Evolutionary conservation across 306 rosid species (phyloP).

Genomic region (Acmispon strigosus): DNA sequence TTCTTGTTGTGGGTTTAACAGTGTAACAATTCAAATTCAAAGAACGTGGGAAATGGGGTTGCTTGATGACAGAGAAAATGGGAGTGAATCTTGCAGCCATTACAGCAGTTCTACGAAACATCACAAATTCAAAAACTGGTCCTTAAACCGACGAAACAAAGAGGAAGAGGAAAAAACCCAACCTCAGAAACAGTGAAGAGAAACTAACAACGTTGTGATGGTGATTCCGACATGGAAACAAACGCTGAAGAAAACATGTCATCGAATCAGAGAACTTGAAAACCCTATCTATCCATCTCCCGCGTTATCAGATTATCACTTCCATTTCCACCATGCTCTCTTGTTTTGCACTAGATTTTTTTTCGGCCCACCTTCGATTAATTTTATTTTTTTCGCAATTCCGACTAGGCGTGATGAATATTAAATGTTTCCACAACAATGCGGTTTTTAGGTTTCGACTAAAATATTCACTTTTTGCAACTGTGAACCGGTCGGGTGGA

Average conservation of each 20-base stretch:
- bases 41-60: conserved; percentile 27
- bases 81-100: conserved; percentile 39
- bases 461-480: no score
- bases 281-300: not conserved
- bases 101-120: conserved; percentile 22
- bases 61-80: conserved; percentile 35
- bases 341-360: not conserved
- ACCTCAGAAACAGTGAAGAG: not conserved
- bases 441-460: no score
- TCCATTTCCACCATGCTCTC: not conserved
- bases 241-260: not conserved
- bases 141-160: not conserved
- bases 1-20: not conserved
- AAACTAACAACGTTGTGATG: not conserved
- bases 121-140: not conserved
- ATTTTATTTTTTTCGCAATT: no score
- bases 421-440: no score
- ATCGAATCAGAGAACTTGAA: not conserved
- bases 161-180: not conserved
- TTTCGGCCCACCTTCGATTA: no score
- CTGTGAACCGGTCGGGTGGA: no score
- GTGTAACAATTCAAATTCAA: not conserved
- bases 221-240: not conserved
- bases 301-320: not conserved
- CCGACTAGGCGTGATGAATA: no score